These are phyloP conservation scores for Panaeolus cyanescens DNA, from an alignment of 768 basidiomycete genomes.

Conservation along the genomic window DNA sequence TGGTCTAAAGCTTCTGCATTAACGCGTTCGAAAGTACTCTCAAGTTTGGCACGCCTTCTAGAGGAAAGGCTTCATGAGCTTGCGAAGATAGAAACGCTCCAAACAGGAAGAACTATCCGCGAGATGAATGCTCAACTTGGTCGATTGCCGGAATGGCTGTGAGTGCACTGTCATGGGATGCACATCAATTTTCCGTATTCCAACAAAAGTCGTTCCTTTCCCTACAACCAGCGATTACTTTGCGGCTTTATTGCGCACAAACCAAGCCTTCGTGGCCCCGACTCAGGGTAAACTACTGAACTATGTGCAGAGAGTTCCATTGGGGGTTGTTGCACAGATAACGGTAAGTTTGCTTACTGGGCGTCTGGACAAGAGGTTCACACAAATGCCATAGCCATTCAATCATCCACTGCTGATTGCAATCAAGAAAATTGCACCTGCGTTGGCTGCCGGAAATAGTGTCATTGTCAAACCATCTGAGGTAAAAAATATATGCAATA, in stretches of 20 bases:
- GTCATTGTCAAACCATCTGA: slow-evolving; percentile 86
- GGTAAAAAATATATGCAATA: slow-evolving; percentile 31
- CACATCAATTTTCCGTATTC: not conserved
- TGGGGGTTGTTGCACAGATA: slow-evolving; percentile 90
- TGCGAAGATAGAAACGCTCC: slow-evolving; percentile 67
- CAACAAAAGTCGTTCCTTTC: not conserved
- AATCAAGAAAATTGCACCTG: slow-evolving; percentile 86
- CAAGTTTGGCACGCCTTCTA: slow-evolving; percentile 62
- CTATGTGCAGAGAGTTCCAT: slow-evolving; percentile 75
- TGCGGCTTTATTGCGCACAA: slow-evolving; percentile 71
- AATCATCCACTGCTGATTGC: slow-evolving; percentile 91
- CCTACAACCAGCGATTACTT: slow-evolving; percentile 64
- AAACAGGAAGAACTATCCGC: slow-evolving; percentile 80
- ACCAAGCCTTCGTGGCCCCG: slow-evolving; percentile 70
- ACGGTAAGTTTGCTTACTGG: slow-evolving; percentile 50
- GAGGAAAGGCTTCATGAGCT: slow-evolving; percentile 59
- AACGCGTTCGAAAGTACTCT: slow-evolving; percentile 64
- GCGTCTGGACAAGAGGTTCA: not conserved
- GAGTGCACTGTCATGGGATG: slow-evolving; percentile 21
- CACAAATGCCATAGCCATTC: slow-evolving; percentile 58
- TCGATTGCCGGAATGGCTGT: slow-evolving; percentile 88
- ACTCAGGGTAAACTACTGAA: slow-evolving; percentile 81
- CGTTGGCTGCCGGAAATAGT: slow-evolving; percentile 82
- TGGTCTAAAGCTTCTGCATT: slow-evolving; percentile 69
- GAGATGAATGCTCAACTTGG: slow-evolving; percentile 83